Evolutionary conservation across 345 rosid species (phyloP).

Genomic region (Anacardium occidentale): DNA sequence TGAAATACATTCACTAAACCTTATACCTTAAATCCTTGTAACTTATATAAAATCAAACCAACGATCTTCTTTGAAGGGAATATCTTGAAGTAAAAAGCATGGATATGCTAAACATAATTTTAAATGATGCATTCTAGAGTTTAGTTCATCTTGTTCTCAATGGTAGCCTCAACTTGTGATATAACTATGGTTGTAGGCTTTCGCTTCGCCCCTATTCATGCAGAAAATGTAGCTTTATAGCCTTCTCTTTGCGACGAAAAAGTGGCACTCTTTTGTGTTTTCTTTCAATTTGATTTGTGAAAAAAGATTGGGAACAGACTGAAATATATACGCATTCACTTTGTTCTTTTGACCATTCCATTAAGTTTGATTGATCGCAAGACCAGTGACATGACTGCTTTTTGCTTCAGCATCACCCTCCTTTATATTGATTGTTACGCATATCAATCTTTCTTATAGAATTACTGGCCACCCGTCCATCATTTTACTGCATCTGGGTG

Average conservation of each 20-base stretch:
- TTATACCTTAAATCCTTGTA: too few relatives aligned
- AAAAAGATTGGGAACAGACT: conserved; percentile 20
- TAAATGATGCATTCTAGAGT: background rate
- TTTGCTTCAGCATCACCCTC: conserved; percentile 9
- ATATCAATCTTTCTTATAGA: background rate
- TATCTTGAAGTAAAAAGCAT: background rate
- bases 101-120: background rate
- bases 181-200: background rate
- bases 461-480: background rate
- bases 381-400: background rate
- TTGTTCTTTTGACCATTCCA: conserved; percentile 38
- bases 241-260: background rate
- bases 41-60: conserved; percentile 2
- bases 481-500: background rate
- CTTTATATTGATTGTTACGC: too few relatives aligned
- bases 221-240: conserved; percentile 15
- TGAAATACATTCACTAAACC: too few relatives aligned
- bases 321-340: conserved; percentile 4
- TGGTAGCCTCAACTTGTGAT: background rate
- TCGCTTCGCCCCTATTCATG: background rate
- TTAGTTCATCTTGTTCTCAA: background rate
- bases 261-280: conserved; percentile 8
- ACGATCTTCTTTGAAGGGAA: background rate
- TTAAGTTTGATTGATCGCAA: conserved; percentile 14
- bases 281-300: conserved; percentile 1